Base-by-base conservation (phyloP, 768 basidiomycete species). In the Polyporus arcularius region DNA sequence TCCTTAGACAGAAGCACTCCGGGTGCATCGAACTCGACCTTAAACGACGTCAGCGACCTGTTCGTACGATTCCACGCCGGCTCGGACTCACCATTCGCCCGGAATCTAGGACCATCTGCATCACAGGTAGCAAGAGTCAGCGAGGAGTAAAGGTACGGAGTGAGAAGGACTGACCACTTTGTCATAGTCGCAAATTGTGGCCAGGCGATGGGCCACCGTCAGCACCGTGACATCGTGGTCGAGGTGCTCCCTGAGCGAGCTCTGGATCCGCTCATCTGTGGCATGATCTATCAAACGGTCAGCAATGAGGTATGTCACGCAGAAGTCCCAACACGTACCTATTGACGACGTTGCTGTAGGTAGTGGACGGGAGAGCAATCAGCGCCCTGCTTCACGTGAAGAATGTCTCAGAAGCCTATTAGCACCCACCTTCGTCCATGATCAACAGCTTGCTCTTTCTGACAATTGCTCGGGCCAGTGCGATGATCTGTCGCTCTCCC, bases 111-210 rank as follows among this genome's bases (percentile, higher is more conserved):
- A 78, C 74, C 72, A 77, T 78, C 77, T 76, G 38, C 12, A 41
- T 26, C 21, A 15, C 7, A 6, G 41, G 35, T 35, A 7, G 8
- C 54, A 30, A n/a, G 11, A 16, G 18, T 35, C 26, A 48, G 28
- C 21, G 12, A 43, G 0, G 21, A 8, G 28, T 15, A 31, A 26
- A 32, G 48, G 4, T 4, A 48, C 45, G 18, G 26, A 30, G 0
- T 9, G 41, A 38, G 10, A 18, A 56, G 16, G 10, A 63, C 67
- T 50, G 62, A 85, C 75, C 49, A 86, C 81, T 65, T 82, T 81
- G 68, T 86, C 84, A 7, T 82, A 81, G 51, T 85, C 84, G 74
- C 83, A 82, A 58, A 86, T 81, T 3, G 81, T 85, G 56, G 77
- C 75, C 11, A 83, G 65, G 18, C 85, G 77, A 69, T 85, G 84